These are phyloP conservation scores for Allomyces macrogynus DNA, from an alignment of 192 early-diverging fungal genomes.

Conservation along the genomic window DNA sequence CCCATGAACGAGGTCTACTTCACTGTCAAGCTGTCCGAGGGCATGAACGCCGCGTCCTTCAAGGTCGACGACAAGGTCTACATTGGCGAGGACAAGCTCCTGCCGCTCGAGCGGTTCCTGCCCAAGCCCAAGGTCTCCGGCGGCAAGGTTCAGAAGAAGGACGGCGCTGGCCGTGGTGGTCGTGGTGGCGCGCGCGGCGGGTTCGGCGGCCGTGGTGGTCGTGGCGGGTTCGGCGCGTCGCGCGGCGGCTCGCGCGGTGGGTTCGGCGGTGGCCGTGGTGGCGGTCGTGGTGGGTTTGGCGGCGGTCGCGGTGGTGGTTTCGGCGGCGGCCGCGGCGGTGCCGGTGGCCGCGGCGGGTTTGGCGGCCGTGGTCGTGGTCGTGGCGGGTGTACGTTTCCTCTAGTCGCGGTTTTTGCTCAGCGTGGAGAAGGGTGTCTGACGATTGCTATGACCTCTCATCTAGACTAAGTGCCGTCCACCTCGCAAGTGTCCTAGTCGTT, in stretches of 20 bases:
- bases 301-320: slow-evolving; percentile 20
- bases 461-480: too few species aligned
- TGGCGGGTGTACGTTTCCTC: slow-evolving; percentile 8
- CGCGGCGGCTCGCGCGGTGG: slow-evolving; percentile 12
- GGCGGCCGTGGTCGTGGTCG: slow-evolving; percentile 14
- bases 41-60: slow-evolving; percentile 79
- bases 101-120: slow-evolving; percentile 90
- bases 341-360: slow-evolving; percentile 14
- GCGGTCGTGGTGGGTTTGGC: slow-evolving; percentile 2
- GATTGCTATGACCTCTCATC: too few species aligned
- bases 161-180: slow-evolving; percentile 26
- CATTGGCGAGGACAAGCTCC: slow-evolving; percentile 78
- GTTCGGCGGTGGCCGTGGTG: slow-evolving; percentile 7
- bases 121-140: slow-evolving; percentile 66
- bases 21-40: slow-evolving; percentile 88
- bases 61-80: slow-evolving; percentile 77
- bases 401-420: too few species aligned
- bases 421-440: too few species aligned
- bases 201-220: slow-evolving; percentile 23
- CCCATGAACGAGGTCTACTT: slow-evolving; percentile 95
- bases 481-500: too few species aligned
- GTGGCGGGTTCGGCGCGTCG: slow-evolving; percentile 15
- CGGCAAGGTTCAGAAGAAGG: slow-evolving; percentile 31
- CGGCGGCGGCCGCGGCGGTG: slow-evolving; percentile 32
- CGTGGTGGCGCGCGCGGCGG: slow-evolving; percentile 20